Conservation (phyloP, 306 rosid genomes). For the Pyrus communis region DNA sequence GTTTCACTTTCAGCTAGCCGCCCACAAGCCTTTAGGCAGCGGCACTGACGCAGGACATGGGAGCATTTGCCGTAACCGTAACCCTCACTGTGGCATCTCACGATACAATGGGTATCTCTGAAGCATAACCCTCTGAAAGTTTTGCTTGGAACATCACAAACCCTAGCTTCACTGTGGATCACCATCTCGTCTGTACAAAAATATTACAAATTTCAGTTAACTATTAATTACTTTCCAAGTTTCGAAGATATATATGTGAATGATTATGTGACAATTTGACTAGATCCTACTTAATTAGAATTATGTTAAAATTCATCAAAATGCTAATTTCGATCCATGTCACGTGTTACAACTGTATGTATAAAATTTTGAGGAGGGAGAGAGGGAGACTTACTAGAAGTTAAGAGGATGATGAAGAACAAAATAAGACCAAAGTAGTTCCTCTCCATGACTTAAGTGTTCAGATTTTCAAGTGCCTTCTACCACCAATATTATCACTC, state of each 20-base stretch:
- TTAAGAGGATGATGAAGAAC: not conserved
- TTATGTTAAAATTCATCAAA: too few species aligned
- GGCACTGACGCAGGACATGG: not conserved
- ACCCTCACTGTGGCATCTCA: not conserved
- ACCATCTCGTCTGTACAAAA: not conserved
- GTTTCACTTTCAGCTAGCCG: not conserved
- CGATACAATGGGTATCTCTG: not conserved
- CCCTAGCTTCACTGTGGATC: not conserved
- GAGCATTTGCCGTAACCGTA: not conserved
- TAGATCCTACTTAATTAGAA: too few species aligned
- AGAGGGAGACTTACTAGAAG: not conserved
- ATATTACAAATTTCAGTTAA: too few species aligned
- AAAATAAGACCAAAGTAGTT: not conserved
- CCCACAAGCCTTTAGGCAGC: not conserved
- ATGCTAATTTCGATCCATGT: too few species aligned
- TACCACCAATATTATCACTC: too few species aligned
- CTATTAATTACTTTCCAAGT: too few species aligned
- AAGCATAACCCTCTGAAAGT: not conserved
- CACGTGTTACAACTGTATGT: not conserved
- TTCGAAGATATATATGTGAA: not conserved
- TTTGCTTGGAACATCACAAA: not conserved
- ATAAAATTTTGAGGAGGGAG: not conserved
- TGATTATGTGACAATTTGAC: not conserved
- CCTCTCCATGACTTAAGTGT: not conserved
- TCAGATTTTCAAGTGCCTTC: too few species aligned